phyloP scores from a whole-genome alignment of 2,329 filamentous ascomycete genomes.

The Annulohypoxylon truncatum region DNA sequence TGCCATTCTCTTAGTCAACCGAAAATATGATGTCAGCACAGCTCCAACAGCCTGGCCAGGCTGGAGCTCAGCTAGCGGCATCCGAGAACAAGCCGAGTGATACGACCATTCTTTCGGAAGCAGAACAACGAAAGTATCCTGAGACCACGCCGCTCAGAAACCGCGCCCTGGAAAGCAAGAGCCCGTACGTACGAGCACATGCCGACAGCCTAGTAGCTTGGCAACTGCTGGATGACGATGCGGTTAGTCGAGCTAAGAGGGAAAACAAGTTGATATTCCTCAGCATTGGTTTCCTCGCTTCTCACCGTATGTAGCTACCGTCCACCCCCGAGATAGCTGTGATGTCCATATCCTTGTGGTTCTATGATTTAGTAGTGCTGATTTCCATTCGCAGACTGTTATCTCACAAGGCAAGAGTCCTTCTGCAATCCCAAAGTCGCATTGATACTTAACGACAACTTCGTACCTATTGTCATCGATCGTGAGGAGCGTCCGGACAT shows the following conservation, averaged over 20 bases:
- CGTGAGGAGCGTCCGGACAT: slow-evolving; percentile 94
- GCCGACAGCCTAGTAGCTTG: slow-evolving; percentile 86
- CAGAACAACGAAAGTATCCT: slow-evolving; percentile 1
- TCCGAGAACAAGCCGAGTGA: slow-evolving; percentile 14
- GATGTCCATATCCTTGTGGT: not conserved
- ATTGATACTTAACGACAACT: slow-evolving; percentile 82
- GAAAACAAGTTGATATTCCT: slow-evolving; percentile 92
- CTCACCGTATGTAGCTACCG: slow-evolving; percentile 77
- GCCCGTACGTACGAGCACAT: slow-evolving; percentile 75
- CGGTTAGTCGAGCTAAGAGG: slow-evolving; percentile 78
- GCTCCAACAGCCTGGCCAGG: slow-evolving; percentile 45
- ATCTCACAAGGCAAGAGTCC: slow-evolving; percentile 92
- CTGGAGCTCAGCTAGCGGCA: slow-evolving; percentile 21
- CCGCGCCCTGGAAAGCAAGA: slow-evolving; percentile 56
- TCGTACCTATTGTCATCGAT: slow-evolving; percentile 93
- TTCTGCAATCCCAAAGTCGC: slow-evolving; percentile 88
- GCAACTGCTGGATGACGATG: slow-evolving; percentile 87
- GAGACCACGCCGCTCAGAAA: slow-evolving; percentile 50
- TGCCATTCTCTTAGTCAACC: slow-evolving; percentile 8
- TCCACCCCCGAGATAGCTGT: not conserved
- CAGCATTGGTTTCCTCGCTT: slow-evolving; percentile 94
- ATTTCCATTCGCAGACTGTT: slow-evolving; percentile 68
- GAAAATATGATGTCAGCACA: slow-evolving; percentile 51
- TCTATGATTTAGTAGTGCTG: slow-evolving; percentile 16
- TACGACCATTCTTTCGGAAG: slow-evolving; percentile 20